Conservation (phyloP, 768 basidiomycete species). For the Tylopilus felleus region DNA sequence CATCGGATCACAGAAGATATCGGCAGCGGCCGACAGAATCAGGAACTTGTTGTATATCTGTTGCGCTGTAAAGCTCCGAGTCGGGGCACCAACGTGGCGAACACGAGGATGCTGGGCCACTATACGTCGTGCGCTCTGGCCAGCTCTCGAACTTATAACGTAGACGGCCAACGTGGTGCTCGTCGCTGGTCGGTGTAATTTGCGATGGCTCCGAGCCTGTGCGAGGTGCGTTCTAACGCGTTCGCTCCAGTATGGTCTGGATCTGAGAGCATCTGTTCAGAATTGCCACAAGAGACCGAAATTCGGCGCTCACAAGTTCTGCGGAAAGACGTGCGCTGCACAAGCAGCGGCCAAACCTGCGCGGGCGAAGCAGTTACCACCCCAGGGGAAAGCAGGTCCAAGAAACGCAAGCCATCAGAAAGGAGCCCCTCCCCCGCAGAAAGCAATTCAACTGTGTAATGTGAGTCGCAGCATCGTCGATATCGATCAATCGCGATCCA, state of each 20-base stretch:
- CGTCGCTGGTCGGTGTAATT: conserved; percentile 11
- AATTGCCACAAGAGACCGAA: conserved; percentile 56
- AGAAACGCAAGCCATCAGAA: conserved; percentile 12
- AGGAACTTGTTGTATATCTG: conserved; percentile 5
- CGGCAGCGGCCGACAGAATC: conserved; percentile 2
- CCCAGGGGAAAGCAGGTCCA: conserved; percentile 11
- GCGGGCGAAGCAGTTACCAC: conserved; percentile 12
- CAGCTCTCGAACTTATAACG: conserved; percentile 12
- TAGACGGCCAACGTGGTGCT: conserved; percentile 3
- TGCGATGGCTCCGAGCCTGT: conserved; percentile 27
- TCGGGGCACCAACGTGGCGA: conserved; percentile 19
- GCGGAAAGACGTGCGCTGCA: conserved; percentile 53
- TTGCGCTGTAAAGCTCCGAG: conserved; percentile 3
- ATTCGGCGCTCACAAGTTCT: conserved; percentile 51
- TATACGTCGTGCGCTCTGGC: conserved; percentile 5
- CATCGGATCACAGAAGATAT: conserved; percentile 13
- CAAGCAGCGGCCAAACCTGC: conserved; percentile 31
- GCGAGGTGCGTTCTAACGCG: conserved; percentile 26
- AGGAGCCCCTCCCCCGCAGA: conserved; percentile 16
- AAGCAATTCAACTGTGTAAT: conserved; percentile 21
- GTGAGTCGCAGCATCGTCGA: conserved; percentile 23
- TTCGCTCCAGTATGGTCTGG: background rate
- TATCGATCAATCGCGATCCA: conserved; percentile 29
- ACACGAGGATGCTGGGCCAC: conserved; percentile 22
- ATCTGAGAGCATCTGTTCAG: conserved; percentile 29